Evolutionary conservation across 148 eudicot genomes (phyloP).

Genomic region (Vaccinium darrowii): DNA sequence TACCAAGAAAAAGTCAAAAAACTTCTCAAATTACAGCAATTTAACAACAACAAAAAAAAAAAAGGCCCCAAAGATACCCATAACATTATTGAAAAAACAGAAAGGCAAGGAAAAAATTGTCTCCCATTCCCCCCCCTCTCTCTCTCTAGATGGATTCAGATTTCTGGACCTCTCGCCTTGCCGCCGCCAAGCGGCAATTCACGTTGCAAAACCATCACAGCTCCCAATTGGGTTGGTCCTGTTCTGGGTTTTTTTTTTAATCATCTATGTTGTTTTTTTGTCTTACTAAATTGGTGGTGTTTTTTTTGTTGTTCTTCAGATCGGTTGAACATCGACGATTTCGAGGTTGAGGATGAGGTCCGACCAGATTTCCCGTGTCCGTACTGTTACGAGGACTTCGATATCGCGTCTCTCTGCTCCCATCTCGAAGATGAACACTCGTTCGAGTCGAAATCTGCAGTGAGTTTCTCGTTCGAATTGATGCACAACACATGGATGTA

Average conservation of each 20-base stretch:
- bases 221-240: conserved; percentile 57
- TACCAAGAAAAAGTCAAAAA: neutral
- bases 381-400: too few relatives aligned
- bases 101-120: neutral
- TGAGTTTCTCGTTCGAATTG: too few relatives aligned
- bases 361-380: too few relatives aligned
- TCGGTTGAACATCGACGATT: too few relatives aligned
- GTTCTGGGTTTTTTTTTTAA: neutral
- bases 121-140: neutral
- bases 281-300: too few relatives aligned
- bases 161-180: conserved; percentile 80
- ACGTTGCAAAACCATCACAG: conserved; percentile 40
- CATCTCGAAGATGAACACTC: too few relatives aligned
- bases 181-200: conserved; percentile 80
- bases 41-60: neutral
- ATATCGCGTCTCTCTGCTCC: too few relatives aligned
- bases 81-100: neutral
- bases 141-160: conserved; percentile 65
- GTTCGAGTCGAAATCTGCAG: too few relatives aligned
- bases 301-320: too few relatives aligned
- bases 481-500: neutral
- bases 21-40: neutral
- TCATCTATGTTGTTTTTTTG: neutral
- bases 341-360: too few relatives aligned
- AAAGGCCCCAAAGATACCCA: neutral